Conservation (phyloP, 2,329 filamentous ascomycete genomes). For the Xylaria arbuscula region DNA sequence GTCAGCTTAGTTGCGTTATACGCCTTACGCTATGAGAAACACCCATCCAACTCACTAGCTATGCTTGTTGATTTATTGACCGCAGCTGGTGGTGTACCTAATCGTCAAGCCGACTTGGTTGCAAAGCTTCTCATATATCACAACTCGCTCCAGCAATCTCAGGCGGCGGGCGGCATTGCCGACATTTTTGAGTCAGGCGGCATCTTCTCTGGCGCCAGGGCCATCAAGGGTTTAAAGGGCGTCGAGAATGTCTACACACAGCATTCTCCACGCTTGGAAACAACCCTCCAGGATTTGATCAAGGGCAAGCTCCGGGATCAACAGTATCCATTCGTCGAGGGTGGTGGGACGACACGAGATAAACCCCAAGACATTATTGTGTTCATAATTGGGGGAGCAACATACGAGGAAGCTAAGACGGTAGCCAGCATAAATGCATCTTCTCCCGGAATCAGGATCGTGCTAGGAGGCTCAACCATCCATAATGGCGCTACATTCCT, state of each 20-base stretch:
- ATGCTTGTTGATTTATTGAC: constrained; percentile 88
- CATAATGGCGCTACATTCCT: constrained; percentile 90
- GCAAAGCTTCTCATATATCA: constrained; percentile 87
- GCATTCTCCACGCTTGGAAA: constrained; percentile 88
- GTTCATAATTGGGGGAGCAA: constrained; percentile 92
- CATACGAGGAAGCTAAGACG: constrained; percentile 97
- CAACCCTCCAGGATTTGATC: constrained; percentile 90
- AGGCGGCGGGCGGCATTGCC: constrained; percentile 80
- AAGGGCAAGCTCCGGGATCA: constrained; percentile 88
- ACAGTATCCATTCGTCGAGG: constrained; percentile 93
- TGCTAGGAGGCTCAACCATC: constrained; percentile 87
- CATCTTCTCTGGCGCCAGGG: constrained; percentile 89
- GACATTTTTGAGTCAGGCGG: constrained; percentile 93
- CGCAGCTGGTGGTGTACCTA: constrained; percentile 83
- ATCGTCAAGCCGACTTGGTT: constrained; percentile 81
- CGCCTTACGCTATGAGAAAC: constrained; percentile 89
- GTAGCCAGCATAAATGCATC: constrained; percentile 94
- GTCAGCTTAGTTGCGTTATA: constrained; percentile 93
- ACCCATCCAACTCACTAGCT: constrained; percentile 83
- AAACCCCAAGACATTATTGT: constrained; percentile 97
- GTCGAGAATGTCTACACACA: constrained; percentile 99
- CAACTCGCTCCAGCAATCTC: constrained; percentile 82
- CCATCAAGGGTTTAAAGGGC: constrained; percentile 93
- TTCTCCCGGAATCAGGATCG: constrained; percentile 86
- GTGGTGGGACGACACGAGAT: constrained; percentile 84